phyloP scores from a whole-genome alignment of 352 stramenopile species.

The Pythium scleroteichum region DNA sequence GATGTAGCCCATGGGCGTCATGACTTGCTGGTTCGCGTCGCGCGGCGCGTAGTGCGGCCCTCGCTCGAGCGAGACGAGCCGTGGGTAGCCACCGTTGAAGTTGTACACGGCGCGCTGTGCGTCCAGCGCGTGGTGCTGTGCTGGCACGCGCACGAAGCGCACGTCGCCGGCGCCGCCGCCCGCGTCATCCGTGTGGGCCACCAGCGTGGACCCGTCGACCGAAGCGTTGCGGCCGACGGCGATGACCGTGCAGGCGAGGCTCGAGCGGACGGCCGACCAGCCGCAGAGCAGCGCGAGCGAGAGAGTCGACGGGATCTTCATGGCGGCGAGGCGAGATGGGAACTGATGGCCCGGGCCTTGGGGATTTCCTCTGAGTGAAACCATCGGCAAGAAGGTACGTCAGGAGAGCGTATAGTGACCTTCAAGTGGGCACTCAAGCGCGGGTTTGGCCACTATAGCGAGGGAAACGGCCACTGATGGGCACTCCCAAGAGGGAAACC shows the following conservation, averaged over 20 bases:
- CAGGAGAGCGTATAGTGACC: not conserved
- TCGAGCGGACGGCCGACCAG: not conserved
- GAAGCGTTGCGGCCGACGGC: conserved; percentile 76
- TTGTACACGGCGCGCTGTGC: conserved; percentile 65
- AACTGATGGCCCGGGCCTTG: not conserved
- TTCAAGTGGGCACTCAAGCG: not conserved
- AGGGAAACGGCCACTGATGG: conserved; percentile 5
- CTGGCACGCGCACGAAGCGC: conserved; percentile 90
- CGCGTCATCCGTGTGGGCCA: conserved; percentile 89
- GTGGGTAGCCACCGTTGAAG: conserved; percentile 71
- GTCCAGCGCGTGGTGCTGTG: conserved; percentile 47
- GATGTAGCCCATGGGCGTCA: conserved; percentile 80
- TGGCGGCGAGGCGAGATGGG: not conserved
- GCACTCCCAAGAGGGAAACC: not conserved
- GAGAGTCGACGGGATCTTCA: conserved; percentile 7
- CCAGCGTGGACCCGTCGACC: conserved; percentile 80
- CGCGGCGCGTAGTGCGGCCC: conserved; percentile 63
- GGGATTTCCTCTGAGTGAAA: not conserved
- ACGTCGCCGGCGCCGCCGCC: conserved; percentile 83
- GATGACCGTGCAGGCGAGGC: conserved; percentile 82
- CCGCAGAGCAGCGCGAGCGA: conserved; percentile 3
- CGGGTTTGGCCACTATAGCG: conserved; percentile 1
- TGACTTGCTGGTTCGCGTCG: conserved; percentile 25
- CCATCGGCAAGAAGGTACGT: not conserved
- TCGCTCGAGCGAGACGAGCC: conserved; percentile 68